Conservation (phyloP, 331 rosid species). For the Quercus lobata region DNA sequence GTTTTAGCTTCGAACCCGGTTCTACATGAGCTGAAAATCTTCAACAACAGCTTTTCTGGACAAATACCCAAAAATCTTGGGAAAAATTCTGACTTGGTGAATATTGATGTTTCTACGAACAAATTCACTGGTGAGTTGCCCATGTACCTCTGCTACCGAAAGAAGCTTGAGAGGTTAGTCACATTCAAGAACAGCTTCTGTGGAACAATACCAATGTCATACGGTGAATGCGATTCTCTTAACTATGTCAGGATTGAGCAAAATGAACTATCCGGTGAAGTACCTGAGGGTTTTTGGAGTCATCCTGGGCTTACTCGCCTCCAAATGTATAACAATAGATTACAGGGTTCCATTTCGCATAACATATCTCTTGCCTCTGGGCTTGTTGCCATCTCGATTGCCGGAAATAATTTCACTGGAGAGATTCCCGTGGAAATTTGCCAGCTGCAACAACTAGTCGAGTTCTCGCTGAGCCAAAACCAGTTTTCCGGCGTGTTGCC, state of each 20-base stretch:
- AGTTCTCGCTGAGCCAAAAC: slow-evolving; percentile 45
- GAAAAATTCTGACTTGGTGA: slow-evolving; percentile 30
- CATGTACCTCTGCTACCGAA: slow-evolving; percentile 42
- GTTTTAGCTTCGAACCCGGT: slow-evolving; percentile 47
- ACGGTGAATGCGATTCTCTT: slow-evolving; percentile 49
- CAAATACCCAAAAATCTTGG: slow-evolving; percentile 55
- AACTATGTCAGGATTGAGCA: slow-evolving; percentile 51
- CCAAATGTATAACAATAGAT: slow-evolving; percentile 40
- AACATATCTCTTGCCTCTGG: slow-evolving; percentile 28
- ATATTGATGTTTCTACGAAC: slow-evolving; percentile 71
- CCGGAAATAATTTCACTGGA: slow-evolving; percentile 51
- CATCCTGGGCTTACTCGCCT: slow-evolving; percentile 34
- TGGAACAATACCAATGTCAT: slow-evolving; percentile 42
- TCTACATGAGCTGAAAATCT: slow-evolving; percentile 40
- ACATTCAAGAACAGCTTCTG: slow-evolving; percentile 49
- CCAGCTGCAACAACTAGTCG: slow-evolving; percentile 26
- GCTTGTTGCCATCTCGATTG: slow-evolving; percentile 29
- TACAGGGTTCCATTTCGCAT: slow-evolving; percentile 45
- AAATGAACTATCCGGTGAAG: slow-evolving; percentile 48
- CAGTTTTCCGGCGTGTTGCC: slow-evolving; percentile 54
- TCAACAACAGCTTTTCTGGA: slow-evolving; percentile 76
- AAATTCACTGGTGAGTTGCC: slow-evolving; percentile 62
- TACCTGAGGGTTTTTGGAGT: slow-evolving; percentile 56
- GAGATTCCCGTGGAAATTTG: slow-evolving; percentile 45
- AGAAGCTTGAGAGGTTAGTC: slow-evolving; percentile 36